Evolutionary conservation across 2,329 filamentous ascomycete species (phyloP).

Genomic region (Claviceps sp.): DNA sequence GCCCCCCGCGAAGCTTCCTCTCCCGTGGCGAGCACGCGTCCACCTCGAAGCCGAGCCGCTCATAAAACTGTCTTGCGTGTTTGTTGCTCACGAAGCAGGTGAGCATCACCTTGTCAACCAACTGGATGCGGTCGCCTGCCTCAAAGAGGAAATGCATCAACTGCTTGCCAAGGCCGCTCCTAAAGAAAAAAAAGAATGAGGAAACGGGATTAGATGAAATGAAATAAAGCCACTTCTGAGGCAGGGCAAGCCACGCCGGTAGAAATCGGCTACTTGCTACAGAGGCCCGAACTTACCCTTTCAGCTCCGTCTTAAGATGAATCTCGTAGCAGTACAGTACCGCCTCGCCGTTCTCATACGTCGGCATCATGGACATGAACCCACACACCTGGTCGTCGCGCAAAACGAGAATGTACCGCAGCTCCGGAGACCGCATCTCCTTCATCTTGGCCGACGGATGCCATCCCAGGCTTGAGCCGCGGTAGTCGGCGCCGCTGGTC

Average conservation of each 20-base stretch:
- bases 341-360: constrained; percentile 48
- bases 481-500: constrained; percentile 54
- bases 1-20: constrained; percentile 39
- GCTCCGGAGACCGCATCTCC: constrained; percentile 55
- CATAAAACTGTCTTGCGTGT: constrained; percentile 46
- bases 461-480: constrained; percentile 49
- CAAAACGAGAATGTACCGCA: constrained; percentile 55
- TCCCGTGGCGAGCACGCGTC: constrained; percentile 43
- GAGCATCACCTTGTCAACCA: constrained; percentile 56
- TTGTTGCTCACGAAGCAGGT: constrained; percentile 55
- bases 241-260: too few relatives aligned
- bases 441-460: constrained; percentile 42
- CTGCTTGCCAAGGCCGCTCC: constrained; percentile 47
- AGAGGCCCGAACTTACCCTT: constrained; percentile 29
- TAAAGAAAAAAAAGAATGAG: constrained; percentile 12
- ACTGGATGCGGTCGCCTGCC: constrained; percentile 38
- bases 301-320: constrained; percentile 45
- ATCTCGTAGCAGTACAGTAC: constrained; percentile 73
- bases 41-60: constrained; percentile 39
- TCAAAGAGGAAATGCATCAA: constrained; percentile 44
- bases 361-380: constrained; percentile 60
- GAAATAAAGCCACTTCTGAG: too few relatives aligned
- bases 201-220: neutral
- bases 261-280: too few relatives aligned
- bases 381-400: constrained; percentile 24